Evolutionary conservation across 768 basidiomycete genomes (phyloP).

Genomic region (Infundibulicybe gibba): DNA sequence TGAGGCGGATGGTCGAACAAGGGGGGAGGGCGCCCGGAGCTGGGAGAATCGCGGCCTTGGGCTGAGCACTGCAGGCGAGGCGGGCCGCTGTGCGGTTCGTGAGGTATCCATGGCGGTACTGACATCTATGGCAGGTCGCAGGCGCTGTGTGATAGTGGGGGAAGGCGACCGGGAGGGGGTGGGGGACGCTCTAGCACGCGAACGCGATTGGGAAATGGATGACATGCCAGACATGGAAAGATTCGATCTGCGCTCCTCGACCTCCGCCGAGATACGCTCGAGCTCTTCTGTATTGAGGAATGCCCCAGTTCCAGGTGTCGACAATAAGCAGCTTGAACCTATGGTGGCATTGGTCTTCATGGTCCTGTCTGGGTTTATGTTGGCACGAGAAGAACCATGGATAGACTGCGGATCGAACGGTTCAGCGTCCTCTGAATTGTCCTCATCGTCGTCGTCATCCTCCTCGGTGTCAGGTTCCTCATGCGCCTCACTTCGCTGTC

Average conservation of each 20-base stretch:
- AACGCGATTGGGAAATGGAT: background rate
- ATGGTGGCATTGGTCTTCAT: conserved; percentile 55
- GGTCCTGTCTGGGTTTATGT: conserved; percentile 34
- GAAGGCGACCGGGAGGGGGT: no score
- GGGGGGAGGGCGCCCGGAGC: background rate
- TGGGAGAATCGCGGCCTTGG: no score
- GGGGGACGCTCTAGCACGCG: no score
- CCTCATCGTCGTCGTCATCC: conserved; percentile 17
- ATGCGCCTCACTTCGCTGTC: conserved; percentile 13
- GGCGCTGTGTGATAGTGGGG: no score
- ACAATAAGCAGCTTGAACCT: conserved; percentile 31
- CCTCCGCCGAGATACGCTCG: conserved; percentile 59
- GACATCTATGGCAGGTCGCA: background rate
- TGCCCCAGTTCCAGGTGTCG: conserved; percentile 18
- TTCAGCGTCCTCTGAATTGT: conserved; percentile 24
- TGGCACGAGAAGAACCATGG: conserved; percentile 23
- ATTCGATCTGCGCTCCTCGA: conserved; percentile 62
- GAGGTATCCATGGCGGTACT: background rate
- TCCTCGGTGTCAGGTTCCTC: conserved; percentile 10
- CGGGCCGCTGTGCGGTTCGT: background rate
- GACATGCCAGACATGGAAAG: conserved; percentile 11
- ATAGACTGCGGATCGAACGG: conserved; percentile 31
- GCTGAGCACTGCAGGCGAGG: background rate
- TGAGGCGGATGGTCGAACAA: conserved; percentile 4
- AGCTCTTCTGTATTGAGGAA: conserved; percentile 59